A percentile compares a stretch with the other conserved stretches of the same genome.
Evolutionary conservation across 192 early-diverging fungal genomes (phyloP).

Genomic region (Geosiphon pyriformis): DNA sequence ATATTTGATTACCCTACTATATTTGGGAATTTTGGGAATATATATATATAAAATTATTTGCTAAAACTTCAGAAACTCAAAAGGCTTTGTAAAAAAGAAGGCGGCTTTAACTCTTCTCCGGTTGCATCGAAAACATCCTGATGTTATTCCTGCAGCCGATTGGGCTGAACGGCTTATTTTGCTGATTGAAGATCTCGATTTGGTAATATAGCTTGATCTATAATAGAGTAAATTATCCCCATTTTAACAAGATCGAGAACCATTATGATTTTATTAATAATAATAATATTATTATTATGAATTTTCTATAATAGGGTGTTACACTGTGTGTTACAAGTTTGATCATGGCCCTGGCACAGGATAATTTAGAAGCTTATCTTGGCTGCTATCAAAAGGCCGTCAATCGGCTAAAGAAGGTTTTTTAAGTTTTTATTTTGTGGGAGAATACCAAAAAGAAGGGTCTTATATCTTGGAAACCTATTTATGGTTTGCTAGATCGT

Average conservation of each 20-base stretch:
- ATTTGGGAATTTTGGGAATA: too few species aligned
- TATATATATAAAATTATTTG: background rate
- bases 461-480: conserved; percentile 1
- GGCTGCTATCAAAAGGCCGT: conserved; percentile 76
- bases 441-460: background rate
- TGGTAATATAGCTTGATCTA: conserved; percentile 42
- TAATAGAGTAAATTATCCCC: too few species aligned
- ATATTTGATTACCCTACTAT: background rate
- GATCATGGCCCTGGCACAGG: conserved; percentile 86
- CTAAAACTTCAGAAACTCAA: conserved; percentile 43
- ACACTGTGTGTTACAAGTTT: conserved; percentile 77
- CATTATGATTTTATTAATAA: too few species aligned
- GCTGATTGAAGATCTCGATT: conserved; percentile 83
- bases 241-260: too few species aligned
- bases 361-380: conserved; percentile 75
- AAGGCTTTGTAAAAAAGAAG: conserved; percentile 94
- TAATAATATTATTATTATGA: too few species aligned
- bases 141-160: conserved; percentile 76
- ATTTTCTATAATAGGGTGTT: conserved; percentile 61
- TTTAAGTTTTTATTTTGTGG: background rate
- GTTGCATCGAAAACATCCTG: conserved; percentile 83
- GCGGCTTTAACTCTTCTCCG: conserved; percentile 89
- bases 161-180: conserved; percentile 82
- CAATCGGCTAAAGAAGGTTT: conserved; percentile 69
- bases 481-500: conserved; percentile 57